These are phyloP conservation scores for Umbelopsis vinacea DNA, from an alignment of 192 early-diverging fungal species.

Conservation along the genomic window DNA sequence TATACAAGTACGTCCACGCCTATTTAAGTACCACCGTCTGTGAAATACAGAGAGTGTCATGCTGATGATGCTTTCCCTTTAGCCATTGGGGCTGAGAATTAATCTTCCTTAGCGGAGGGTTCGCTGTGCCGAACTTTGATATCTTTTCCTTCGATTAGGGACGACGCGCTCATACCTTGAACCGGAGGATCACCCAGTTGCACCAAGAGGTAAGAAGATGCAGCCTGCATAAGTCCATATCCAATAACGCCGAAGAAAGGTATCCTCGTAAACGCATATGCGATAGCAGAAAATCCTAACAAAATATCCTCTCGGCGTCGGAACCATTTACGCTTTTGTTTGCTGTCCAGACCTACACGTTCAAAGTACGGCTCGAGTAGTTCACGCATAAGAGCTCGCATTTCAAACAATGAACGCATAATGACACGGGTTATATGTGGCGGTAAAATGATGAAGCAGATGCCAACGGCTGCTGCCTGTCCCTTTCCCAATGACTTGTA, in stretches of 20 bases:
- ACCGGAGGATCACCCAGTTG: conserved; percentile 32
- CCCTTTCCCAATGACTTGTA: conserved; percentile 47
- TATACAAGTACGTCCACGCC: not conserved
- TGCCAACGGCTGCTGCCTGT: conserved; percentile 42
- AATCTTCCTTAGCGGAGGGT: not conserved
- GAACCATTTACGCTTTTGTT: conserved; percentile 60
- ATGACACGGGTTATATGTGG: conserved; percentile 39
- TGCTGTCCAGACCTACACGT: conserved; percentile 48
- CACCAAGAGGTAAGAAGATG: conserved; percentile 40
- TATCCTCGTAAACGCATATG: conserved; percentile 53
- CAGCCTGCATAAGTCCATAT: conserved; percentile 60
- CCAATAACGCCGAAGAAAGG: conserved; percentile 58
- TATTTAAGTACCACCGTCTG: no score
- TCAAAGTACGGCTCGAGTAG: conserved; percentile 68
- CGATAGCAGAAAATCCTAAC: conserved; percentile 61
- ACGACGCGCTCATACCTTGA: conserved; percentile 1
- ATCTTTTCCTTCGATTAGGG: not conserved
- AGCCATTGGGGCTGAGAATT: not conserved
- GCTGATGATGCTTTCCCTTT: not conserved
- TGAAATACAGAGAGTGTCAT: not conserved
- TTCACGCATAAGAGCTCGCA: conserved; percentile 59
- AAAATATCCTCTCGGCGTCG: conserved; percentile 55
- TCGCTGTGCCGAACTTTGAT: not conserved
- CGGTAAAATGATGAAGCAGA: conserved; percentile 50
- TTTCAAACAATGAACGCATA: conserved; percentile 54